Evolutionary conservation across 2,329 filamentous ascomycete species (phyloP), one percentile per base, ranked within the genome.

Genomic region (Pyricularia sp.): DNA sequence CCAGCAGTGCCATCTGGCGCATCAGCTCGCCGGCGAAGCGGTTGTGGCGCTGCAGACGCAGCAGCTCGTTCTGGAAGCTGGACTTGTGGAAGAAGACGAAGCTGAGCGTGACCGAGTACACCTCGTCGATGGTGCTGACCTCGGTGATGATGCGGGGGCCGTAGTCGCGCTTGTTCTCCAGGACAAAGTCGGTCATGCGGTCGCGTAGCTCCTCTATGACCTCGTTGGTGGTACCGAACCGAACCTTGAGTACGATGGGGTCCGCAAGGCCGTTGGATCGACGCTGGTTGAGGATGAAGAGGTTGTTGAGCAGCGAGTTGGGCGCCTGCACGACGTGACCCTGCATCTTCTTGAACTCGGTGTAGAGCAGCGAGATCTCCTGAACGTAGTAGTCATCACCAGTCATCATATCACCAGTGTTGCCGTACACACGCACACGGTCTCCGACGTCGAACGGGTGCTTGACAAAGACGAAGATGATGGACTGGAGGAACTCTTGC

Each of bases 341-440:
- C 78, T 97, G 91, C 92, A 97, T 94, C 83, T 97, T 97, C 84
- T 97, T 97, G 83, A 97, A 97, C 76, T 97, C 94, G 17, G 94
- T 98, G 77, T 95, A 98, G 20, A 97, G 85, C 1, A 98, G 84
- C 1, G 93, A 91, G 69, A 98, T 96, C 76, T 97, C 92, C 68
- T 96, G 97, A 68, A 98, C 94, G 72, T 97, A 97, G 79, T 97
- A 98, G 75, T 97, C 94, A 74, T 97, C 94, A 64, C 94, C 94
- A 50, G 85, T 87, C 75, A 93, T 85, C 20, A 85, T 77, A n/a
- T 89, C 85, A 70, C 94, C 94, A 0, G 93, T 93, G 74, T 93
- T 96, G 68, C 94, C 94, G 75, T 97, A 97, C 25, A 98, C 87
- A 0, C 91, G 92, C 7, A 98, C 92, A 74, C 94, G 90, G 77